Conservation (phyloP, 148 eudicot genomes). For the Cornus kousa region DNA sequence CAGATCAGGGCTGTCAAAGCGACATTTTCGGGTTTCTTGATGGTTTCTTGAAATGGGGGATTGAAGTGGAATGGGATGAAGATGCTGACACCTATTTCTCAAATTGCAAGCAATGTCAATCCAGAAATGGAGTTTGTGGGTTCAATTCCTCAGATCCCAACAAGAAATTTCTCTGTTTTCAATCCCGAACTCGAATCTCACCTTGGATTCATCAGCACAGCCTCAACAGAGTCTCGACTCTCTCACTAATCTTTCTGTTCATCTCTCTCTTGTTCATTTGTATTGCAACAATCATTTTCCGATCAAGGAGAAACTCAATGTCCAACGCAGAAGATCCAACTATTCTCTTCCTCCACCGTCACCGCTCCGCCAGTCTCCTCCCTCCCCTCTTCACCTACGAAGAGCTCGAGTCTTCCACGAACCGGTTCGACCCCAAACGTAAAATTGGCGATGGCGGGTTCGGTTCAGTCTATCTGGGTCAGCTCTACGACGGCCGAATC, state of each 20-base stretch:
- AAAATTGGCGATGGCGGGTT: constrained; percentile 93
- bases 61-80: constrained; percentile 49
- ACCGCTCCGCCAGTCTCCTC: constrained; percentile 64
- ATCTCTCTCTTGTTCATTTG: constrained; percentile 30
- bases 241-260: constrained; percentile 25
- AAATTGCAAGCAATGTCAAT: constrained; percentile 33
- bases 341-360: constrained; percentile 51
- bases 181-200: neutral
- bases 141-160: constrained; percentile 50
- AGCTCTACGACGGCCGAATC: constrained; percentile 46
- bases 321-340: constrained; percentile 51
- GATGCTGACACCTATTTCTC: constrained; percentile 38
- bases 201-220: constrained; percentile 29
- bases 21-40: constrained; percentile 55
- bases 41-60: constrained; percentile 32
- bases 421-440: constrained; percentile 65
- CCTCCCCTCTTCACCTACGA: constrained; percentile 87
- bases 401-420: constrained; percentile 76
- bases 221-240: constrained; percentile 17
- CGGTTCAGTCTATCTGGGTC: constrained; percentile 76
- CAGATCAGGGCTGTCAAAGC: constrained; percentile 45
- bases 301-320: constrained; percentile 19
- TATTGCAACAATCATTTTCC: constrained; percentile 22
- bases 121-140: constrained; percentile 55
- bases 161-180: constrained; percentile 46